phyloP scores from a whole-genome alignment of 2,329 filamentous ascomycete genomes.

The Parastagonospora avenae region DNA sequence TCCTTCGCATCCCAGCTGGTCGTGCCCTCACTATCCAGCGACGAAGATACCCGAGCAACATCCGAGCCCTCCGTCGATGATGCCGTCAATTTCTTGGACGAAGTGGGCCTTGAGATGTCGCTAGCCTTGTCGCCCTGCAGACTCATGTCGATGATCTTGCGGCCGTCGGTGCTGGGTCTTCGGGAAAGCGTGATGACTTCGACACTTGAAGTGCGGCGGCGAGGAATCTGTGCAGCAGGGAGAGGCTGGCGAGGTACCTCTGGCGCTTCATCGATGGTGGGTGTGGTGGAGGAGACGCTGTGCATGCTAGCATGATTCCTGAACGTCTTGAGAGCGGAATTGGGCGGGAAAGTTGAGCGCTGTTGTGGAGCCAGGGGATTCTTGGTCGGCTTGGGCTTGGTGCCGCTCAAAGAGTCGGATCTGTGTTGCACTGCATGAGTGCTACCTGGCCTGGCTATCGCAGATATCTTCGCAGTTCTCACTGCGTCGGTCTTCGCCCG shows the following conservation, averaged over 20 bases:
- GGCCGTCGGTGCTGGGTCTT: slow-evolving; percentile 10
- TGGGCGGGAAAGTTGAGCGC: slow-evolving; percentile 8
- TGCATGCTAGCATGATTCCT: not conserved
- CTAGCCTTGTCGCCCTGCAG: slow-evolving; percentile 8
- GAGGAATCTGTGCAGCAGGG: not conserved
- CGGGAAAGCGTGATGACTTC: slow-evolving; percentile 24
- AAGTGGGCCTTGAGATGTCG: slow-evolving; percentile 2
- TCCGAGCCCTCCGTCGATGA: not conserved
- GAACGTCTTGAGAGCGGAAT: slow-evolving; percentile 1
- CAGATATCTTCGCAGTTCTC: not conserved
- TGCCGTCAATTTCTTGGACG: not conserved
- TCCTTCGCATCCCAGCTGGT: slow-evolving; percentile 19
- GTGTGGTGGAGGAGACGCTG: not conserved
- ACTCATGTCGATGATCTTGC: slow-evolving; percentile 14
- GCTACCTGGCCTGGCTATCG: not conserved
- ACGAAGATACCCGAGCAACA: not conserved
- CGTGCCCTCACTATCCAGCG: slow-evolving; percentile 2
- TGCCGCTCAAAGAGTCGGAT: not conserved
- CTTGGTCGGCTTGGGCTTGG: not conserved
- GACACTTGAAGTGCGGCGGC: slow-evolving; percentile 14
- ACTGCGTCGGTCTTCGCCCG: not conserved
- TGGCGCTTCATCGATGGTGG: not conserved
- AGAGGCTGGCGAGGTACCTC: not conserved
- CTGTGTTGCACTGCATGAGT: too few relatives aligned
- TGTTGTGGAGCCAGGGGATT: slow-evolving; percentile 4